Evolutionary conservation across 108 stramenopile genomes (phyloP), one percentile per base, ranked within the genome.

Genomic region (Mediolabrus comicus): DNA sequence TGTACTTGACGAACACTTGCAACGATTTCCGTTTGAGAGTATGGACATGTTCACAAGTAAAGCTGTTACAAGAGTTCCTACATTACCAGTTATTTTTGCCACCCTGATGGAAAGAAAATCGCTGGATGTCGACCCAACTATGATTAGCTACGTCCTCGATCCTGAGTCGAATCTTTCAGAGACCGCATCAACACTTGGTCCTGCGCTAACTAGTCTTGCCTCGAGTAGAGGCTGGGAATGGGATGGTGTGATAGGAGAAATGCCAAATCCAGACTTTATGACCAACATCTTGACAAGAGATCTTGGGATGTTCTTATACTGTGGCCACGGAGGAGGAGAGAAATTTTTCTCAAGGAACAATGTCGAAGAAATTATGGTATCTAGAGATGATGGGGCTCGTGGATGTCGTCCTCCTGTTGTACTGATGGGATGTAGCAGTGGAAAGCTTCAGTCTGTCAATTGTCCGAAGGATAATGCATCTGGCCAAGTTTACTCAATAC

Each of bases 361-460:
- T 49, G 74, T 95, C 24, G 86, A 92, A 43, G 72, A 68, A 14
- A 60, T 95, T 7, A 63, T 88, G 27, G 7, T 46, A 7, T 57
- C 76, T 34, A 51, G 56, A 22, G 43, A 65, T 67, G 62, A 79
- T 54, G 58, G 76, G 59, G 24, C 60, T 53, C 71, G 75, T 43
- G 69, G 74, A 30, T 84, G 83, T 65, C 61, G 51, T 35, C 54
- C 90, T 3, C 24, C 86, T 14, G 73, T 98, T n/a, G 69, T 99
- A 14, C 77, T 99, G 28, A 97, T 98, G 97, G 98, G 98, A 57
- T 99, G 98, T 79, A 98, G 95, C 68, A 95, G 93, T 68, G 97
- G 95, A 9, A 81, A 87, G 69, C 84, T 97, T 9, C 77, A 84
- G 28, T 87, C 93, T 19, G 82, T 87, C 49, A 90, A 90, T 62